phyloP scores from a whole-genome alignment of 1,284 basidiomycete species.

The Apiotrichum sp. region DNA sequence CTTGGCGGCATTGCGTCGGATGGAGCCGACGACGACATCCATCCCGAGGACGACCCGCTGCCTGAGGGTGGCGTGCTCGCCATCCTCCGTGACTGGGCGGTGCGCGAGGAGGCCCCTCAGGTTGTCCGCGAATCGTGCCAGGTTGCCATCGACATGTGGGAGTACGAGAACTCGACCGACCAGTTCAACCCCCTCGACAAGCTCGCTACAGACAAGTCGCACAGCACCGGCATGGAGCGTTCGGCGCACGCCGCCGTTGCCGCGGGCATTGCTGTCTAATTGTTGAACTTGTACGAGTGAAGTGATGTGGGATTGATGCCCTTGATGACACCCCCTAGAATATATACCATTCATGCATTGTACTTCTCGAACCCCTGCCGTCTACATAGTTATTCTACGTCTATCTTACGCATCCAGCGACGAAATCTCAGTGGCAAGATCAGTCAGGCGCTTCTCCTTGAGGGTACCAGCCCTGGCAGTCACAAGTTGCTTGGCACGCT shows the following conservation, averaged over 20 bases:
- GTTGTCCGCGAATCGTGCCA: constrained; percentile 96
- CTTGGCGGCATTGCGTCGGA: constrained; percentile 92
- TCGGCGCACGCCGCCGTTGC: constrained; percentile 37
- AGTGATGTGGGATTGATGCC: too few species aligned
- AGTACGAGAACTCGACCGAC: constrained; percentile 78
- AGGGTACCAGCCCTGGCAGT: constrained; percentile 27
- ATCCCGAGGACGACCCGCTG: constrained; percentile 31
- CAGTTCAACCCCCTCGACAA: constrained; percentile 79
- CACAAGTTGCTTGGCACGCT: constrained; percentile 33
- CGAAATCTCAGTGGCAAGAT: constrained; percentile 42
- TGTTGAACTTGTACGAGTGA: background rate
- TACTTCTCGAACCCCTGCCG: background rate
- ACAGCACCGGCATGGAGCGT: constrained; percentile 46
- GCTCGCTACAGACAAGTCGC: constrained; percentile 30
- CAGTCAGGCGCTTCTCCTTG: constrained; percentile 45
- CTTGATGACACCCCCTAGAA: background rate
- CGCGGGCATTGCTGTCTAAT: constrained; percentile 22
- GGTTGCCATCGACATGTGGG: constrained; percentile 96
- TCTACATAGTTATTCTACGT: background rate
- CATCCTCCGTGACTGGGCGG: constrained; percentile 79
- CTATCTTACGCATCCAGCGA: constrained; percentile 3
- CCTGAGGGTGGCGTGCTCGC: constrained; percentile 61
- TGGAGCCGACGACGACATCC: constrained; percentile 46
- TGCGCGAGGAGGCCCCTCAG: constrained; percentile 66
- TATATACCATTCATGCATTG: constrained; percentile 15